Conservation (phyloP, 1,139 yeast species). For the Yamadazyma epiphylla region DNA sequence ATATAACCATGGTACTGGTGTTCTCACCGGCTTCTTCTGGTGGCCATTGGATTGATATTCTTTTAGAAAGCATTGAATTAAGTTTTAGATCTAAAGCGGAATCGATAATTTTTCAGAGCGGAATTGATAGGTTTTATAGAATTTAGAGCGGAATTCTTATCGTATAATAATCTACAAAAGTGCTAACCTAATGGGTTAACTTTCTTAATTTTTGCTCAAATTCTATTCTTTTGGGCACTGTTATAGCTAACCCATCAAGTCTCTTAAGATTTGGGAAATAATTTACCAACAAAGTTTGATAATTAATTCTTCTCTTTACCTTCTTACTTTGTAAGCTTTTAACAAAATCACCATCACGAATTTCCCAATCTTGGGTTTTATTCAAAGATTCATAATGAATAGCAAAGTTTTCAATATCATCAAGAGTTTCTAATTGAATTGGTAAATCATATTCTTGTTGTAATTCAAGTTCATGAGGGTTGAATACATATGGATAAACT, state of each 20-base stretch:
- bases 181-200: too few relatives aligned
- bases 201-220: constrained; percentile 3
- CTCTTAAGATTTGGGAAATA: constrained; percentile 31
- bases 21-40: constrained; percentile 40
- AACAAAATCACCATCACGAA: constrained; percentile 28
- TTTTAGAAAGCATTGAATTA: constrained; percentile 35
- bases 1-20: constrained; percentile 51
- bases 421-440: constrained; percentile 39
- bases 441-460: constrained; percentile 15
- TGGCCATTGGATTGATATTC: constrained; percentile 54
- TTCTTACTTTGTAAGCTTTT: constrained; percentile 19
- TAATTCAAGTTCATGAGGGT: constrained; percentile 38
- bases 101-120: too few relatives aligned
- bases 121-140: too few relatives aligned
- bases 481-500: constrained; percentile 52
- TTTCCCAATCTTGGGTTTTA: constrained; percentile 34
- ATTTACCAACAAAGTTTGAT: constrained; percentile 35
- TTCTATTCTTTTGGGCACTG: constrained; percentile 2
- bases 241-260: constrained; percentile 33
- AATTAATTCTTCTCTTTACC: constrained; percentile 29
- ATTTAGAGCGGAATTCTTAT: too few relatives aligned
- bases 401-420: constrained; percentile 44
- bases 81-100: too few relatives aligned
- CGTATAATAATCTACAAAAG: too few relatives aligned
- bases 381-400: constrained; percentile 37